phyloP scores from a whole-genome alignment of 2,329 filamentous ascomycete genomes.

The Fusarium oxysporum region DNA sequence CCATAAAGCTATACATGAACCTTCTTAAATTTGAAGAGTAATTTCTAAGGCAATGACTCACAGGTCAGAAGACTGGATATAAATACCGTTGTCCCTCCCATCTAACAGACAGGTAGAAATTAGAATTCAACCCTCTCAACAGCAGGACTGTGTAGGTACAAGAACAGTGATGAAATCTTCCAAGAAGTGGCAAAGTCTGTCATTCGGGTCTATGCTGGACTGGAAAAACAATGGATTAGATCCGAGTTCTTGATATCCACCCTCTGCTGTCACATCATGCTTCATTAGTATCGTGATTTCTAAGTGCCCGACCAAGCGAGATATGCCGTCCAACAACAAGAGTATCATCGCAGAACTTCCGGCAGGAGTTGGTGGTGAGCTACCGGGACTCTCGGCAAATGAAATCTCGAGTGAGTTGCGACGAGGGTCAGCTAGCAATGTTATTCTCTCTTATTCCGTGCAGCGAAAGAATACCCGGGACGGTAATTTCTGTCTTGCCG shows the following conservation, averaged over 20 bases:
- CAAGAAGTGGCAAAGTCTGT: neutral
- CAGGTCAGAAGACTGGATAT: neutral
- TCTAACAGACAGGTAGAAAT: neutral
- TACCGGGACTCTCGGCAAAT: no score
- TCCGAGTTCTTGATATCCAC: neutral
- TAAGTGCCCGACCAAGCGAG: neutral
- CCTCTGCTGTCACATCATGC: neutral
- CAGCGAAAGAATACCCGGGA: neutral
- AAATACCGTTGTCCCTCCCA: neutral
- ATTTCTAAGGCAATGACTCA: fast-evolving
- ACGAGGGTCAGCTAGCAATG: neutral
- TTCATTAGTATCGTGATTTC: fast-evolving
- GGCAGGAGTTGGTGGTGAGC: neutral
- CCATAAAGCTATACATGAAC: neutral
- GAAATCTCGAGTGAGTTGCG: neutral
- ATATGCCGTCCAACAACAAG: neutral
- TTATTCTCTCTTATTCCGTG: no score
- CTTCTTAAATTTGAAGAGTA: neutral
- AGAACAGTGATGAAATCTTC: neutral
- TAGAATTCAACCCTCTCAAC: neutral
- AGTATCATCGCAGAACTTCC: neutral
- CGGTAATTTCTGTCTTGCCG: neutral
- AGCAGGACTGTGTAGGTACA: neutral
- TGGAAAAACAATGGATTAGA: neutral
- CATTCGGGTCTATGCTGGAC: neutral